phyloP scores from a whole-genome alignment of 306 rosid species.

The Dryas drummondii region DNA sequence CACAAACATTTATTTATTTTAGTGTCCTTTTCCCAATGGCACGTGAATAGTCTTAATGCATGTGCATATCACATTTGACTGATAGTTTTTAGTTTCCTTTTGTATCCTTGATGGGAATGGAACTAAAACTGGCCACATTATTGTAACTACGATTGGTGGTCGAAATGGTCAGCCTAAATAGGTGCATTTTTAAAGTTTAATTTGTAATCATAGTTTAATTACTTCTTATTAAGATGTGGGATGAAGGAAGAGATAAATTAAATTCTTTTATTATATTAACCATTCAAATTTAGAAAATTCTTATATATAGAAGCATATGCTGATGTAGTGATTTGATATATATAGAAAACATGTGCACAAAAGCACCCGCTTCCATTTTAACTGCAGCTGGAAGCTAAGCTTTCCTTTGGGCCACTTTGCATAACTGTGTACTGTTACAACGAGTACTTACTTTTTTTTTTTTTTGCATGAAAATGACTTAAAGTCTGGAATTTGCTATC shows the following conservation, averaged over 20 bases:
- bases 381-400: conserved; percentile 31
- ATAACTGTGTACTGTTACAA: conserved; percentile 2
- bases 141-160: too few species aligned
- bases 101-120: too few species aligned
- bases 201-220: too few species aligned
- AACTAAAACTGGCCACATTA: too few species aligned
- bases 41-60: too few species aligned
- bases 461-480: conserved; percentile 41
- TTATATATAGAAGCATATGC: not conserved
- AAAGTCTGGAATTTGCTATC: conserved; percentile 42
- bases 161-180: too few species aligned
- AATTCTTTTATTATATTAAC: not conserved
- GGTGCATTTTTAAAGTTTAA: too few species aligned
- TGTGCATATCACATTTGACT: too few species aligned
- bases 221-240: too few species aligned
- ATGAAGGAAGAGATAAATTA: not conserved
- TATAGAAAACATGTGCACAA: not conserved
- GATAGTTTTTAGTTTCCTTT: too few species aligned
- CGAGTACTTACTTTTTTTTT: not conserved
- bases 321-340: not conserved
- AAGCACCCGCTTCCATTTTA: not conserved
- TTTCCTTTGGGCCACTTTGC: conserved; percentile 29
- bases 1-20: too few species aligned
- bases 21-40: too few species aligned
- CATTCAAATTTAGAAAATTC: not conserved